phyloP scores from a whole-genome alignment of 2,329 filamentous ascomycete species.

The Diaporthe destruens region DNA sequence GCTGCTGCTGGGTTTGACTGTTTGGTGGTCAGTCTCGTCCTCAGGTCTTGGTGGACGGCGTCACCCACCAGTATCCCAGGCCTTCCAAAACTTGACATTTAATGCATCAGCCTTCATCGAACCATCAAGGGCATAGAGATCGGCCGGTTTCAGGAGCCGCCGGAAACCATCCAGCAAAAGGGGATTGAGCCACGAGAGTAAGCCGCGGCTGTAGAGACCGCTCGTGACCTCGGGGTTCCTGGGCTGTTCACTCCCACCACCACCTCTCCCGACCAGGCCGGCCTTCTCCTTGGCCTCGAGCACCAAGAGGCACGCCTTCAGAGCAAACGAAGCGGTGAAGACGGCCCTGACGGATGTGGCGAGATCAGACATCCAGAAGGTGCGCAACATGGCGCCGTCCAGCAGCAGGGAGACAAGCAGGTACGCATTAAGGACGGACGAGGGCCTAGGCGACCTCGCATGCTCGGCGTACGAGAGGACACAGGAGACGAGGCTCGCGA shows the following conservation, averaged over 20 bases:
- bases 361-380: conserved; percentile 50
- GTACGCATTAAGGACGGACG: conserved; percentile 51
- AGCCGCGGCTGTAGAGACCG: conserved; percentile 54
- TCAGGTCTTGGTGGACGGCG: background rate
- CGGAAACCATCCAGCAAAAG: conserved; percentile 54
- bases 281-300: conserved; percentile 57
- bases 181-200: conserved; percentile 56
- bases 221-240: conserved; percentile 54
- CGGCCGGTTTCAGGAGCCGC: conserved; percentile 50
- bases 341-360: conserved; percentile 48
- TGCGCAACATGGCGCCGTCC: conserved; percentile 52
- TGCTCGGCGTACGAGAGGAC: conserved; percentile 52
- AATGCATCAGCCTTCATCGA: conserved; percentile 50
- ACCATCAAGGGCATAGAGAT: conserved; percentile 53
- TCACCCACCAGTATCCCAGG: conserved; percentile 49
- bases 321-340: conserved; percentile 51
- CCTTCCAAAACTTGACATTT: conserved; percentile 49
- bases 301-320: conserved; percentile 53
- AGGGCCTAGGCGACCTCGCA: conserved; percentile 50
- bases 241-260: conserved; percentile 42
- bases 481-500: conserved; percentile 50
- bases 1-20: conserved; percentile 9
- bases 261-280: conserved; percentile 44
- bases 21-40: background rate
- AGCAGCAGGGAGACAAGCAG: conserved; percentile 51